Conservation (phyloP, 164 flowering plant genomes). For the Tetrastigma voinierianum region DNA sequence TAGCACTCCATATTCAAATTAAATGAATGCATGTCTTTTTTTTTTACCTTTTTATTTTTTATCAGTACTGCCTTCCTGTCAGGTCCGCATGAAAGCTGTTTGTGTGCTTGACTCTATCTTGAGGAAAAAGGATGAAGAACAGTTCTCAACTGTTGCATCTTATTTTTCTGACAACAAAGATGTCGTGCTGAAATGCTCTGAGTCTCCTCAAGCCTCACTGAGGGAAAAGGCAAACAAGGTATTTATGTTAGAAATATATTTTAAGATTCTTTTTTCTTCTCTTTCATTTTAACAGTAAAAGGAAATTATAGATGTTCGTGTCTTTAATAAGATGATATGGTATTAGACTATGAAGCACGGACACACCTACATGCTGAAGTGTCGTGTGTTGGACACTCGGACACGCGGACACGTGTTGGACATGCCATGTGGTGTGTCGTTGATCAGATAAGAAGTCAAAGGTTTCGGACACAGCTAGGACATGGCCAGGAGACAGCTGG, state of each 20-base stretch:
- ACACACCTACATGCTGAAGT: no score
- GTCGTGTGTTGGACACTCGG: no score
- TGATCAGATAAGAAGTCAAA: no score
- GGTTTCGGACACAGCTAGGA: no score
- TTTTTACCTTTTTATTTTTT: neutral
- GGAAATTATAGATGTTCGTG: neutral
- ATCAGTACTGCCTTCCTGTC: slow-evolving; percentile 10
- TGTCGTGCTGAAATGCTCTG: slow-evolving; percentile 64
- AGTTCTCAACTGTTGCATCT: slow-evolving; percentile 54
- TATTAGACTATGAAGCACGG: no score
- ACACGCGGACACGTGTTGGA: no score
- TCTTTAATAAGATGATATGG: no score
- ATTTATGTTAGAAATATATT: neutral
- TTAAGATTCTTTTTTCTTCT: neutral
- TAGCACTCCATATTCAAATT: neutral
- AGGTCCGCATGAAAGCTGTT: slow-evolving; percentile 91
- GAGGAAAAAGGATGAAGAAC: slow-evolving; percentile 74
- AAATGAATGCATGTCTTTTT: neutral
- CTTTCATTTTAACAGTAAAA: neutral
- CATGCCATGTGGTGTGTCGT: no score
- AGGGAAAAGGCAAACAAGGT: slow-evolving; percentile 90
- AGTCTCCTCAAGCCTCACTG: slow-evolving; percentile 89
- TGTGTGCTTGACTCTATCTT: slow-evolving; percentile 91
- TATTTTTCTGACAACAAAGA: slow-evolving; percentile 78
- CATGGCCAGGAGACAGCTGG: no score